A percentile compares a stretch with the other conserved stretches of the same genome.
Conservation (phyloP, 805 yeast species). For the Dipodascopsis tothii region DNA sequence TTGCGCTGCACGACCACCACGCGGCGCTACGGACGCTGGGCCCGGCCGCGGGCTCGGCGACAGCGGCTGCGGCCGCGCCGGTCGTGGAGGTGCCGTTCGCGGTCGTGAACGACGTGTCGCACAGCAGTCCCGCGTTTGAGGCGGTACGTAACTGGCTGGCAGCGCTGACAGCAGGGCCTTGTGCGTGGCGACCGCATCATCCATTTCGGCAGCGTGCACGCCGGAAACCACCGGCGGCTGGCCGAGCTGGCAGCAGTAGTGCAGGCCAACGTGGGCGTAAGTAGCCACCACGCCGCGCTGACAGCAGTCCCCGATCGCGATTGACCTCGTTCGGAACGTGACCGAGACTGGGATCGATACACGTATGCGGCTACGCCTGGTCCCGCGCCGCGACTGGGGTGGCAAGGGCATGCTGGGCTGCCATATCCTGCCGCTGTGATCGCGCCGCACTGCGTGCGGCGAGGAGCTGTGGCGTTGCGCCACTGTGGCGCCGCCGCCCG, state of each 20-base stretch:
- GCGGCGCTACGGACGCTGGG: conserved; percentile 9
- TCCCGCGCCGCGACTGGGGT: conserved; percentile 51
- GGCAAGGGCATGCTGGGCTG: conserved; percentile 70
- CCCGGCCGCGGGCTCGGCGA: no score
- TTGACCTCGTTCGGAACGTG: conserved; percentile 26
- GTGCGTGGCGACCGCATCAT: conserved; percentile 47
- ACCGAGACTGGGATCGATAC: conserved; percentile 23
- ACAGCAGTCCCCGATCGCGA: conserved; percentile 23
- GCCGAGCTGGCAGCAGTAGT: conserved; percentile 41
- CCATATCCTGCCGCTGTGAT: conserved; percentile 36
- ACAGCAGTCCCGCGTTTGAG: conserved; percentile 48
- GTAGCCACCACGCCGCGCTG: no score
- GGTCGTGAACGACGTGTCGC: conserved; percentile 42
- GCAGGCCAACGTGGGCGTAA: conserved; percentile 34
- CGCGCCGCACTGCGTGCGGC: neutral
- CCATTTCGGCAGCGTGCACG: conserved; percentile 48
- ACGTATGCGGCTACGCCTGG: no score
- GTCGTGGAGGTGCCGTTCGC: conserved; percentile 47
- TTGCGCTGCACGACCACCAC: conserved; percentile 42
- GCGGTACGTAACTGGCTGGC: conserved; percentile 31
- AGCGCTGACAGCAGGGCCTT: conserved; percentile 39
- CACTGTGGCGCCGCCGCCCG: no score
- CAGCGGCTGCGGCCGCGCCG: no score
- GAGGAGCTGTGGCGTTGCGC: neutral
- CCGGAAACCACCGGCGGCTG: conserved; percentile 49